phyloP scores from a whole-genome alignment of 768 basidiomycete genomes.

The Tulasnella sp. region DNA sequence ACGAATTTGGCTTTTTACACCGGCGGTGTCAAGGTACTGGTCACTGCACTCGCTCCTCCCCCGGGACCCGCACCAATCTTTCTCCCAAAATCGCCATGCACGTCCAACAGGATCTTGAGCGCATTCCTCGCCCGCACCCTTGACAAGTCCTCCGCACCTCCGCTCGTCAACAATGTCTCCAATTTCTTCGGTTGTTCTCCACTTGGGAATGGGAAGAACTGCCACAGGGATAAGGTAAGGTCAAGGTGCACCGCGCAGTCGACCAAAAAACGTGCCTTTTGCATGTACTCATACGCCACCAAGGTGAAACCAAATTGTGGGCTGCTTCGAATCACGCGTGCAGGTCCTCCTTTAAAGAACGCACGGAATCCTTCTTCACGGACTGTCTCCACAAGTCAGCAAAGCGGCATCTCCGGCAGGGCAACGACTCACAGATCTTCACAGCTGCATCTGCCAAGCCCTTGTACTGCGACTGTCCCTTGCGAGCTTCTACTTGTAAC shows the following conservation, averaged over 20 bases:
- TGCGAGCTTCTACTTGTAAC: slow-evolving; percentile 81
- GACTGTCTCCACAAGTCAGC: slow-evolving; percentile 34
- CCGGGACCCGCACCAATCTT: background rate
- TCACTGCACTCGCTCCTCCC: no score
- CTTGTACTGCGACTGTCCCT: slow-evolving; percentile 85
- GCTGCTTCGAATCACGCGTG: slow-evolving; percentile 77
- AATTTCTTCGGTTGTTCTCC: slow-evolving; percentile 52
- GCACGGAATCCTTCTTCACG: slow-evolving; percentile 82
- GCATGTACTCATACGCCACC: slow-evolving; percentile 63
- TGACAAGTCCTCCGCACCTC: slow-evolving; percentile 58
- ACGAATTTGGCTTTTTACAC: no score
- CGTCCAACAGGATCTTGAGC: slow-evolving; percentile 79
- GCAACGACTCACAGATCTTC: slow-evolving; percentile 62
- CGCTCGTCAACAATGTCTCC: slow-evolving; percentile 49
- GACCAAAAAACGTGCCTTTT: slow-evolving; percentile 36
- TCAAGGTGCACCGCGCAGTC: slow-evolving; percentile 20
- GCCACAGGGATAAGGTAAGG: background rate
- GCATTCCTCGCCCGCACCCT: slow-evolving; percentile 89
- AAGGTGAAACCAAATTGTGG: slow-evolving; percentile 92
- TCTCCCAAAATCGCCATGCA: slow-evolving; percentile 73
- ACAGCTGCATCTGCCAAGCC: slow-evolving; percentile 79
- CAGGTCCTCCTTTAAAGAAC: slow-evolving; percentile 84
- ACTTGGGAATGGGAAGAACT: slow-evolving; percentile 61
- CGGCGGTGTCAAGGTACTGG: no score
- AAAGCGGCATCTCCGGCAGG: background rate